These are phyloP conservation scores for Coniella lustricola DNA, from an alignment of 2,329 filamentous ascomycete genomes.

Conservation along the genomic window DNA sequence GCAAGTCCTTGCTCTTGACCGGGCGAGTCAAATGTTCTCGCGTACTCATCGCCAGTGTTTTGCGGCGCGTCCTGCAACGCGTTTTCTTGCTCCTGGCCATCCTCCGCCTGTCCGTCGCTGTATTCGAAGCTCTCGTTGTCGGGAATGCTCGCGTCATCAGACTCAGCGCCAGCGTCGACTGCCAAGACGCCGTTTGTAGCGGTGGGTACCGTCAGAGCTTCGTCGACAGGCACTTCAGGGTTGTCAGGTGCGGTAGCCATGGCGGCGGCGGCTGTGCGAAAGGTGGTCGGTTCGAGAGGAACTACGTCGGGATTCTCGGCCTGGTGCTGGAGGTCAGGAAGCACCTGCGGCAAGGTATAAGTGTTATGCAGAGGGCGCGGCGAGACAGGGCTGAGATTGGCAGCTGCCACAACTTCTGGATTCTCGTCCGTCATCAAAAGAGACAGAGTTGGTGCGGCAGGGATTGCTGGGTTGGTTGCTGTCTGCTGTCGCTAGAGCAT, in stretches of 20 bases:
- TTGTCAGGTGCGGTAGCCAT: constrained; percentile 21
- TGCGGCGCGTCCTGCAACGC: constrained; percentile 20
- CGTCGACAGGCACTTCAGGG: constrained; percentile 17
- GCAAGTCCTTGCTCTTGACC: constrained; percentile 22
- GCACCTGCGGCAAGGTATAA: constrained; percentile 37
- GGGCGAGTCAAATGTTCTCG: constrained; percentile 44
- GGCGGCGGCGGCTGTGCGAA: constrained; percentile 20
- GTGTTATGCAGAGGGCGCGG: constrained; percentile 36
- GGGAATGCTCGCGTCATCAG: constrained; percentile 29
- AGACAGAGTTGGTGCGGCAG: background rate
- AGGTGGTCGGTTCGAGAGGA: constrained; percentile 27
- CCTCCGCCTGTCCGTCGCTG: constrained; percentile 30
- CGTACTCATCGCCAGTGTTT: constrained; percentile 40
- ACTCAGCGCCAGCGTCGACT: constrained; percentile 23
- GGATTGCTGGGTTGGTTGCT: background rate
- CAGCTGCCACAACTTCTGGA: constrained; percentile 44
- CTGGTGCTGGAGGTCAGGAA: constrained; percentile 43
- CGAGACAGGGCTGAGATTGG: constrained; percentile 45
- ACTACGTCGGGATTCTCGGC: constrained; percentile 40
- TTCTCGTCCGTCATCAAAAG: constrained; percentile 37
- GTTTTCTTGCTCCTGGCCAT: constrained; percentile 23
- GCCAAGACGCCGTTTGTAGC: constrained; percentile 19
- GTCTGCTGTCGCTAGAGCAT: background rate
- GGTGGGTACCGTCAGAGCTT: no score
- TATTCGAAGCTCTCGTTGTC: constrained; percentile 45